Percentiles rank a stretch among this genome's conserved stretches.
phyloP scores from a whole-genome alignment of 2,329 filamentous ascomycete genomes.

The Coniochaeta sp. region DNA sequence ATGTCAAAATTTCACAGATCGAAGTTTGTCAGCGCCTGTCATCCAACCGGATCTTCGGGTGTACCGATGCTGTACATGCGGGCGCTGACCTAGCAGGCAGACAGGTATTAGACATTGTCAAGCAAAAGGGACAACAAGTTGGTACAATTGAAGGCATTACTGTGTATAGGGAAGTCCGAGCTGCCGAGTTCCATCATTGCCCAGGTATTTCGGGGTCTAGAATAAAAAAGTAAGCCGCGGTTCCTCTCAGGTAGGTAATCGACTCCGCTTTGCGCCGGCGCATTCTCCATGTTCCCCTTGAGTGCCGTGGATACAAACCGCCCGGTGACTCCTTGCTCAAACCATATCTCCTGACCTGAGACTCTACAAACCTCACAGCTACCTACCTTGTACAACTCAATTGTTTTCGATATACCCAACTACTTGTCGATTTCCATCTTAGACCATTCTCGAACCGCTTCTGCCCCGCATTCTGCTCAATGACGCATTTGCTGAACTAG shows the following conservation, averaged over 20 bases:
- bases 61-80: no score
- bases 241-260: neutral
- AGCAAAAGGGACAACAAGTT: no score
- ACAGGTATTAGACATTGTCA: no score
- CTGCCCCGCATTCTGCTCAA: neutral
- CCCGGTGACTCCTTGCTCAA: neutral
- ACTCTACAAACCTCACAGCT: neutral
- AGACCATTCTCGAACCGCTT: neutral
- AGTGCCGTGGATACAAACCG: neutral
- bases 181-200: no score
- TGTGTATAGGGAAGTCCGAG: no score
- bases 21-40: constrained; percentile 7
- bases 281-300: neutral
- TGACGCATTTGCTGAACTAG: constrained; percentile 1
- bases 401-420: neutral
- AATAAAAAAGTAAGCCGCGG: neutral
- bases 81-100: no score
- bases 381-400: no score
- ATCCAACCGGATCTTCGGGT: neutral
- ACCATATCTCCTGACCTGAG: neutral
- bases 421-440: neutral
- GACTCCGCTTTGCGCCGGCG: constrained; percentile 1
- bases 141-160: no score
- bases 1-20: neutral
- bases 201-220: neutral